Base-by-base conservation (phyloP, 2,329 filamentous ascomycete species). In the Nemania serpens region DNA sequence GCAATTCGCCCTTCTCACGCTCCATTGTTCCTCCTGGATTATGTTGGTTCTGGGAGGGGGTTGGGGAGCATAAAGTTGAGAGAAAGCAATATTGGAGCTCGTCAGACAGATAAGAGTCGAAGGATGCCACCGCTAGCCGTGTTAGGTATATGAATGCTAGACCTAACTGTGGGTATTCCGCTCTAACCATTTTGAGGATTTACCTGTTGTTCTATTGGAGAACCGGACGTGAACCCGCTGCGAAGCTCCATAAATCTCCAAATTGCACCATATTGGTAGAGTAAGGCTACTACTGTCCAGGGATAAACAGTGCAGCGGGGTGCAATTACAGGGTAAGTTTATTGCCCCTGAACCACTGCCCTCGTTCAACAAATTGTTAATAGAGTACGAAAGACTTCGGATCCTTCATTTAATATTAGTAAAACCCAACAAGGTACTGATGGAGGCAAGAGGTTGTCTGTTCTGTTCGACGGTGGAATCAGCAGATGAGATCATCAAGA, bases 1-100 rank as follows among this genome's bases (percentile, higher is more conserved):
- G 81, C 46, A 81, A 74, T 13, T 73, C 73, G 50, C 68, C 74
- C 70, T 82, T 81, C 46, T 76, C 83, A 70, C 60, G 63, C 22
- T 66, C 70, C 70, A 71, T 74, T 43, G 48, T 58, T 6, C 55
- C 34, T 48, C 22, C 17, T n/a, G 13, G n/a, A 17, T 25, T 34
- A 5, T 47, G 29, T 4, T 41, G 15, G 3, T 17, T 17, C 43
- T 48, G n/a, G 37, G 34, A 17, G 25, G 29, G 25, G 25, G 25
- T 3, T 29, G 25, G 25, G 25, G 25, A 29, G 25, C 25, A 34
- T 25, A 22, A 11, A 29, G 34, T 20, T 43, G 12, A 4, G 20
- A 18, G 34, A 59, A n/a, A 45, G n/a, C n/a, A n/a, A n/a, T n/a
- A n/a, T n/a, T 13, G 11, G 33, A 51, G n/a, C 42, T 33, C 11